A percentile compares a stretch with the other conserved stretches of the same genome.
Evolutionary conservation across 192 early-diverging fungal species (phyloP).

Genomic region (Diversispora eburnea): DNA sequence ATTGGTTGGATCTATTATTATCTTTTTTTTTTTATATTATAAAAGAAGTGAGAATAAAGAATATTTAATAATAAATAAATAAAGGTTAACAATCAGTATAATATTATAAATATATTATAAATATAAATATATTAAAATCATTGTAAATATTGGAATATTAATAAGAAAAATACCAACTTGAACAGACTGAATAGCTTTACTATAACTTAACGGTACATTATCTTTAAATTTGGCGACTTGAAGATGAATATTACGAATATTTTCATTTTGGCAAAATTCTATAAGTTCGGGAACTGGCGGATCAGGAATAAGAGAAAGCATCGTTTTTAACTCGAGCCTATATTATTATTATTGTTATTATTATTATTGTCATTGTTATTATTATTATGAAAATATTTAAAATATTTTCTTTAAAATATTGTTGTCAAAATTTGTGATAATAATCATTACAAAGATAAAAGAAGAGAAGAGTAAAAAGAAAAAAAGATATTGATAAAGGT

Average conservation of each 20-base stretch:
- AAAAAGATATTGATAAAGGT: too few relatives aligned
- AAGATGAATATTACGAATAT: slow-evolving; percentile 66
- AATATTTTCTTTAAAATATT: not conserved
- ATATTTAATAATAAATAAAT: not conserved
- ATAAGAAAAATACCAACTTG: slow-evolving; percentile 37
- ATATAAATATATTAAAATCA: too few relatives aligned
- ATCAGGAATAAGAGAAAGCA: slow-evolving; percentile 82
- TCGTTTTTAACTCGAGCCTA: slow-evolving; percentile 70
- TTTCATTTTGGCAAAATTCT: slow-evolving; percentile 60
- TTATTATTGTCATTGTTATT: too few relatives aligned
- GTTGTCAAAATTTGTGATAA: not conserved
- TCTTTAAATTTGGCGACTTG: slow-evolving; percentile 83
- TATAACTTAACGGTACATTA: slow-evolving; percentile 77
- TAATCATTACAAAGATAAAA: too few relatives aligned
- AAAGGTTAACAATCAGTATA: too few relatives aligned
- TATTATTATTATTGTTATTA: not conserved
- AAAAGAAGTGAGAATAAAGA: not conserved
- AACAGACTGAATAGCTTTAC: slow-evolving; percentile 62
- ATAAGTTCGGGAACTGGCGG: slow-evolving; percentile 56
- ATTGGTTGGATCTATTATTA: slow-evolving; percentile 70
- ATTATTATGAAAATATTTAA: not conserved
- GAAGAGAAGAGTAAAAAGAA: too few relatives aligned
- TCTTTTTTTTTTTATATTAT: slow-evolving; percentile 37
- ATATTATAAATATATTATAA: too few relatives aligned
- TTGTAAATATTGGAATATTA: not conserved